A percentile compares a stretch with the other conserved stretches of the same genome.
These are phyloP conservation scores for Escovopsis sp. DNA, from an alignment of 2,329 filamentous ascomycete species.

Conservation along the genomic window DNA sequence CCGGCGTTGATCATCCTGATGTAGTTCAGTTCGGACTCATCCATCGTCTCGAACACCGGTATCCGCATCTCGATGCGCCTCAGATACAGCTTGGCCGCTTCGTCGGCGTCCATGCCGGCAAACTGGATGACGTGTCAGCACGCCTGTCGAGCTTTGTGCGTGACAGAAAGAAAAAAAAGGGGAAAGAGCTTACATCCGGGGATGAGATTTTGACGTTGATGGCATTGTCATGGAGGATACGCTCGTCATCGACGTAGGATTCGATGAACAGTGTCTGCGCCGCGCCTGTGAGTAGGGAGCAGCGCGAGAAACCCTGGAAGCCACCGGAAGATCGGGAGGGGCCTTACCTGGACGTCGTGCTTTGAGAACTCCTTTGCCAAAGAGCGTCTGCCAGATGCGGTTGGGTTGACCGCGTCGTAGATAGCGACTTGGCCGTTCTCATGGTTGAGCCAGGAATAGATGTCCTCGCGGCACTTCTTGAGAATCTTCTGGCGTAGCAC, in stretches of 20 bases:
- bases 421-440: conserved; percentile 98
- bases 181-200: conserved; percentile 55
- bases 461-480: conserved; percentile 93
- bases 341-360: conserved; percentile 69
- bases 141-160: too few relatives aligned
- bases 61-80: conserved; percentile 83
- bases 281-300: background rate
- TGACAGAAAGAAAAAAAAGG: too few relatives aligned
- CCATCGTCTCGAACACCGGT: conserved; percentile 92
- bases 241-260: conserved; percentile 84
- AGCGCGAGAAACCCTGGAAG: too few relatives aligned
- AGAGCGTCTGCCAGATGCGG: conserved; percentile 64
- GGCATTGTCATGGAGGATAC: conserved; percentile 91
- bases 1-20: conserved; percentile 99
- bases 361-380: conserved; percentile 96
- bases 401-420: conserved; percentile 94
- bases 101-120: conserved; percentile 77
- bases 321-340: background rate
- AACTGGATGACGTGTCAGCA: conserved; percentile 39
- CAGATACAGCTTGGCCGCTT: conserved; percentile 85
- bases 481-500: conserved; percentile 91
- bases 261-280: conserved; percentile 84
- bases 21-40: conserved; percentile 85
- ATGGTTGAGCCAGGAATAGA: conserved; percentile 89
- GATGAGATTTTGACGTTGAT: conserved; percentile 96